Evolutionary conservation across 202 grass and related monocot genomes (phyloP).

Genomic region (Schoenoplectus tabernaemontani): DNA sequence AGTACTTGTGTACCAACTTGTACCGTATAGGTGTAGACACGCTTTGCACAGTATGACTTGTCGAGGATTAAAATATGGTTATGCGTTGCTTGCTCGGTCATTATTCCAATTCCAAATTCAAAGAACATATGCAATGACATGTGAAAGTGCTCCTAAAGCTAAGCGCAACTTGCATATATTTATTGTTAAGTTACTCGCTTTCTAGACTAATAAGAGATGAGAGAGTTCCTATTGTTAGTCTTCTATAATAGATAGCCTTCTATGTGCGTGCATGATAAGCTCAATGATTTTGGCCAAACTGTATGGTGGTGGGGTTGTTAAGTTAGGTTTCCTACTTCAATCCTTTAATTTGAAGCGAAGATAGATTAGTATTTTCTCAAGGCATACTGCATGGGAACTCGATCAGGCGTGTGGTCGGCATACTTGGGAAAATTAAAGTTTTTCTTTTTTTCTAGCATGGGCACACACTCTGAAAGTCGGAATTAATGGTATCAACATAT

Average conservation of each 20-base stretch:
- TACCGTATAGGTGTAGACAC: neutral
- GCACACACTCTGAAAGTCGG: no score
- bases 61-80: neutral
- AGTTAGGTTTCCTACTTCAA: neutral
- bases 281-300: neutral
- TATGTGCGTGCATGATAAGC: neutral
- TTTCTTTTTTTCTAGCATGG: no score
- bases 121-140: conserved; percentile 14
- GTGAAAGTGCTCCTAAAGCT: neutral
- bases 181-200: neutral
- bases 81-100: neutral
- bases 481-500: no score
- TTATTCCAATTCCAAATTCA: neutral
- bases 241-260: no score
- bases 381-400: no score
- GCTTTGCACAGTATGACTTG: neutral
- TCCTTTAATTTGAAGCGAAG: neutral
- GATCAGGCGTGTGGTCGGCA: neutral
- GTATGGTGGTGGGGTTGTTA: conserved; percentile 4
- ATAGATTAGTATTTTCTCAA: no score
- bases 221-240: no score
- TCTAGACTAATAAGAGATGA: neutral
- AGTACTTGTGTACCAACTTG: no score
- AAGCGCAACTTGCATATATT: conserved; percentile 1
- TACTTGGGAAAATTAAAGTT: no score